Evolutionary conservation across 1,139 yeast genomes (phyloP).

Genomic region (Lodderomyces oxycetoniae): DNA sequence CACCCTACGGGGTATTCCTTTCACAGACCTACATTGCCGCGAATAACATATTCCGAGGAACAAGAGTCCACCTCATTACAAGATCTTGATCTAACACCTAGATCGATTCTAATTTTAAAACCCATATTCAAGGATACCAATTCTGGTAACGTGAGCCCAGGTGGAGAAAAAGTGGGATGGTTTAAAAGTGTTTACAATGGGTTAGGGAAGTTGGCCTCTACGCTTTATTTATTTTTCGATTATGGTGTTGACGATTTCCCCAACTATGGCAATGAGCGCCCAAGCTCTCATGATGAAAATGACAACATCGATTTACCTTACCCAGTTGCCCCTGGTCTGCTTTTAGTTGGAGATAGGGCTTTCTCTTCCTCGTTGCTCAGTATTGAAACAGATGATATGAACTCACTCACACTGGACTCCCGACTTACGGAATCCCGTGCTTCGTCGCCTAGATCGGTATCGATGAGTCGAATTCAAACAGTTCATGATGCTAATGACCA

Average conservation of each 20-base stretch:
- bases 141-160: slow-evolving; percentile 14
- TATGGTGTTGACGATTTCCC: slow-evolving; percentile 28
- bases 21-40: slow-evolving; percentile 35
- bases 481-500: slow-evolving; percentile 14
- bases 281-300: slow-evolving; percentile 2
- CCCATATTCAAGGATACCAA: slow-evolving; percentile 39
- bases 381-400: slow-evolving; percentile 11
- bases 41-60: slow-evolving; percentile 38
- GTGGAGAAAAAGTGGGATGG: slow-evolving; percentile 14
- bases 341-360: slow-evolving; percentile 18
- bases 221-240: slow-evolving; percentile 41
- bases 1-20: slow-evolving; percentile 34
- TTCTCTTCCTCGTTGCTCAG: slow-evolving; percentile 19
- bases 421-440: slow-evolving; percentile 12
- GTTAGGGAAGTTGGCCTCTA: slow-evolving; percentile 22
- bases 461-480: slow-evolving; percentile 23
- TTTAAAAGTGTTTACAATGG: slow-evolving; percentile 16
- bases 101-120: slow-evolving; percentile 63
- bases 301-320: slow-evolving; percentile 5
- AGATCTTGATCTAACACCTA: slow-evolving; percentile 53
- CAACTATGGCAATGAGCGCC: background rate
- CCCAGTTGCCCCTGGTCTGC: slow-evolving; percentile 16
- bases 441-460: slow-evolving; percentile 17
- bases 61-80: slow-evolving; percentile 50
- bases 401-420: slow-evolving; percentile 2